Base-by-base conservation (phyloP, 2,329 filamentous ascomycete genomes). In the Pseudogymnoascus sp. region DNA sequence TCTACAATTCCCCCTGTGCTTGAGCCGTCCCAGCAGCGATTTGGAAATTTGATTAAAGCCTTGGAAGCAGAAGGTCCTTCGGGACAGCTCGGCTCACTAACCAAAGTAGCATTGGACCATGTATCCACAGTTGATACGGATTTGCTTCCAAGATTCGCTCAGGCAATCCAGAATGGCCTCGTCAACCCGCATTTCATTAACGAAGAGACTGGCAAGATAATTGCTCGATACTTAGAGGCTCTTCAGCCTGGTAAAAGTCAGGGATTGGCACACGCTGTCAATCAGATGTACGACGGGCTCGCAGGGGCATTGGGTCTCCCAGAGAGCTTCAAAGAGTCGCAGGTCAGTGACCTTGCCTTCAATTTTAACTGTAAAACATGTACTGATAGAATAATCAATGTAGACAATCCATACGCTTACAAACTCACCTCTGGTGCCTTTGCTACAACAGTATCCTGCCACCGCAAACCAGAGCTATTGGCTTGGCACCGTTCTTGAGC, bases 401-500 rank as follows among this genome's bases (percentile, higher is more conserved):
- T 75, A 84, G 77, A 80, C 84, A 2, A 71, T 87, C 7, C 83
- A 88, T 67, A 80, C 84, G 11, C 72, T 87, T 16, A 80, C 84
- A 65, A 88, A 88, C 67, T 77, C 79, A 2, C 76, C 78, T 1
- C 71, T 85, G n/a, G 72, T 82, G 2, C 74, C 77, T 5, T 68
- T 84, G 2, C 70, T 84, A 31, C 73, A 77, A 69, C 11, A 69
- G 66, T 70, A 60, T 72, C 70, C 69, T 76, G 66, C 65, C 75
- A 69, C 71, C 5, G 61, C 65, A 8, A 42, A 60, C 18, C 62
- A 67, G 23, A 65, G 75, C 1, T 74, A 74, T 64, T 86, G 83
- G 82, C 74, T 83, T 11, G 80, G 77, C 12, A 73, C 74, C 5
- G 79, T 80, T 65, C 81, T 82, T 61, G 84, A 87, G 60, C 73